Evolutionary conservation across 768 basidiomycete genomes (phyloP).

Genomic region (Xerocomellus intermedius): DNA sequence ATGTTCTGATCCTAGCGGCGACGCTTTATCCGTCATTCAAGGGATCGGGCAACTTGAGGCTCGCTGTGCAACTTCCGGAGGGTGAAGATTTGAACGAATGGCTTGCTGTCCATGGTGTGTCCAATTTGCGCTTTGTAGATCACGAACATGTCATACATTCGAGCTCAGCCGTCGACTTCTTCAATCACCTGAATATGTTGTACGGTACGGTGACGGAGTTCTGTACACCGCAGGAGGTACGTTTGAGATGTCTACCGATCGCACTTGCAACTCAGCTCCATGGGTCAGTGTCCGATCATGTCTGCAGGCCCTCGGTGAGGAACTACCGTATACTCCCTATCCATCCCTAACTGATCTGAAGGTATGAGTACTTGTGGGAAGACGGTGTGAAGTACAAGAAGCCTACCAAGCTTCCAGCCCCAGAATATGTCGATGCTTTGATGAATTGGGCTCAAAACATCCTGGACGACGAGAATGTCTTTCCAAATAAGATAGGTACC

Average conservation of each 20-base stretch:
- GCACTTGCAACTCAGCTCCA: constrained; percentile 6
- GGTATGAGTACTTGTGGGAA: constrained; percentile 95
- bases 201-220: constrained; percentile 99
- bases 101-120: constrained; percentile 97
- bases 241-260: constrained; percentile 18
- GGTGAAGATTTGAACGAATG: constrained; percentile 98
- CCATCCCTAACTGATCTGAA: constrained; percentile 31
- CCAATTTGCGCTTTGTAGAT: not conserved
- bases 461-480: constrained; percentile 88
- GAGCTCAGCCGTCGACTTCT: constrained; percentile 92
- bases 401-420: constrained; percentile 91
- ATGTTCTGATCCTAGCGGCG: constrained; percentile 12
- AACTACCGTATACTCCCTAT: not conserved
- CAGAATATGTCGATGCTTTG: constrained; percentile 94
- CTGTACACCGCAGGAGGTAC: constrained; percentile 89
- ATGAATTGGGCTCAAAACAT: constrained; percentile 98
- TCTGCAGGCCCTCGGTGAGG: constrained; percentile 88
- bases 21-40: constrained; percentile 29
- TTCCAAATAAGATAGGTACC: constrained; percentile 93
- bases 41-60: constrained; percentile 94
- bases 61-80: constrained; percentile 92
- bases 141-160: not conserved
- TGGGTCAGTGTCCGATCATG: constrained; percentile 85
- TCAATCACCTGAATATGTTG: constrained; percentile 99
- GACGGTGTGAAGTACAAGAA: constrained; percentile 84